phyloP scores from a whole-genome alignment of 192 early-diverging fungal species.

The Coemansia sp. region DNA sequence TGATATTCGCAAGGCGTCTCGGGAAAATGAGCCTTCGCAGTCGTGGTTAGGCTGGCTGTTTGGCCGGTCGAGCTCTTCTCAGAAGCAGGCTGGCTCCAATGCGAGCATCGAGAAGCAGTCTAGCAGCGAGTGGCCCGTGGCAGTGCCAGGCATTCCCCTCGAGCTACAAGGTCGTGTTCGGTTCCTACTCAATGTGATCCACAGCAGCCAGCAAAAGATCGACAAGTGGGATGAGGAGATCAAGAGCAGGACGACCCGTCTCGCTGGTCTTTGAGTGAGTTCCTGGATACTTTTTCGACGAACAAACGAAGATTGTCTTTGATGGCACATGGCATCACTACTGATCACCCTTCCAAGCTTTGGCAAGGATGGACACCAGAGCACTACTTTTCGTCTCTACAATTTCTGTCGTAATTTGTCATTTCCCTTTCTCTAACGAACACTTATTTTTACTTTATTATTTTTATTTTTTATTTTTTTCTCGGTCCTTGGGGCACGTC shows the following conservation, averaged over 20 bases:
- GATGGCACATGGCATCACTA: neutral
- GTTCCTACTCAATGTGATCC: slow-evolving; percentile 61
- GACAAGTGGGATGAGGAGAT: slow-evolving; percentile 57
- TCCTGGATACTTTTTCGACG: too few species aligned
- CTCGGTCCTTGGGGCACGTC: neutral
- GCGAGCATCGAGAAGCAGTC: neutral
- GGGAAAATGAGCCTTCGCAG: neutral
- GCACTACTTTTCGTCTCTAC: too few species aligned
- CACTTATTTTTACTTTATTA: slow-evolving; percentile 4
- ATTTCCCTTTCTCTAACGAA: slow-evolving; percentile 5
- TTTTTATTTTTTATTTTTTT: slow-evolving; percentile 4
- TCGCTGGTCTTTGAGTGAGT: slow-evolving; percentile 14
- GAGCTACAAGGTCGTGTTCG: slow-evolving; percentile 63
- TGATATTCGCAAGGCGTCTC: neutral
- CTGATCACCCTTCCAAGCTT: too few species aligned
- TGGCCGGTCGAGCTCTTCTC: slow-evolving; percentile 26
- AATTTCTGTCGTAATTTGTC: neutral
- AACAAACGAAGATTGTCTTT: neutral
- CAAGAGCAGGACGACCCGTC: slow-evolving; percentile 13
- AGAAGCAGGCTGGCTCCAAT: slow-evolving; percentile 1
- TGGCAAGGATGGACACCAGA: neutral
- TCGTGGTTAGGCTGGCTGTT: slow-evolving; percentile 58
- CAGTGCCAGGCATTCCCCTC: slow-evolving; percentile 56
- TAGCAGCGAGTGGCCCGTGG: slow-evolving; percentile 8
- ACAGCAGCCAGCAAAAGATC: slow-evolving; percentile 60